Evolutionary conservation across 345 rosid genomes (phyloP), one percentile per base, ranked within the genome.

Genomic region (Sisymbrium irio): DNA sequence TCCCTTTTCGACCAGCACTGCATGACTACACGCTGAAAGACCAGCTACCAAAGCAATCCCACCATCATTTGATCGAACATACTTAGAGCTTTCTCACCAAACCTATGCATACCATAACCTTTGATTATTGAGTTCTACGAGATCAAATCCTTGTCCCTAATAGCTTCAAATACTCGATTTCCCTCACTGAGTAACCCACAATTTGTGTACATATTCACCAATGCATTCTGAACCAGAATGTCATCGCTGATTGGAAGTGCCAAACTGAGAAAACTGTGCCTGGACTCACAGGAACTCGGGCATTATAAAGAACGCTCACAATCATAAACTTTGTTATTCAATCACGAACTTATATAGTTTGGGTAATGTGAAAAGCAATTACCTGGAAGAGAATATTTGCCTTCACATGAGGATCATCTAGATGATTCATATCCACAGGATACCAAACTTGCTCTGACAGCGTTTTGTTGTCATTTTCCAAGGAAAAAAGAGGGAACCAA

Each of bases 401-500:
- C 82, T 94, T 94, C 61, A 89, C 84, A 79, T 91, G 98, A 62
- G 97, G 97, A 86, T 91, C 97, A 82, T 94, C 98, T 4, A 94
- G 84, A 51, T 80, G 87, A 78, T 83, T 86, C 75, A 82, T 82
- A 73, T 94, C 98, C 79, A 94, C 93, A 35, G 55, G 77, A 69
- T 82, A 86, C 54, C 88, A 82, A 45, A 91, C 98, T 82, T 81
- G 84, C 79, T 83, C 81, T 44, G 91, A 86, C 75, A 94, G 75
- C 28, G 79, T 88, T 83, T 86, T 89, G 78, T 94, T 94, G 74
- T 85, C 80, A 60, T 83, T 85, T 84, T 94, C 98, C 98, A 91
- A 78, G 66, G 20, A 66, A 62, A 67, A 19, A 73, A 55, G 69
- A 49, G 54, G 35, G 32, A 41, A 62, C 47, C n/a, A 18, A 27